Base-by-base conservation (phyloP, 108 stramenopile species). In the Cyclotella baltica region DNA sequence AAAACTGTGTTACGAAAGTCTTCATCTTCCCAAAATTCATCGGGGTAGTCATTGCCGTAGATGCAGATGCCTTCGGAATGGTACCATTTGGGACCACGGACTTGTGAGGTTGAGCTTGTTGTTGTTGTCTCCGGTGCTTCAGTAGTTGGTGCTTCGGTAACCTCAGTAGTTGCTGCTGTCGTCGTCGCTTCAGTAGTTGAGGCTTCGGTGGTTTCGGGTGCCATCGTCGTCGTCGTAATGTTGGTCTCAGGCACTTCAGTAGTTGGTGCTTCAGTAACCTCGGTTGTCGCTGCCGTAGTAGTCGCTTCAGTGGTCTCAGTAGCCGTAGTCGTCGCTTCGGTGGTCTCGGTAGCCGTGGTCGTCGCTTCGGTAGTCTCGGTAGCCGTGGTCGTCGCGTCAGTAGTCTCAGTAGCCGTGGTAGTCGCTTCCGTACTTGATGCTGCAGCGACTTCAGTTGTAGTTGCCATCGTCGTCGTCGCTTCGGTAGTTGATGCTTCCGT, bases 1-100 rank as follows among this genome's bases (percentile, higher is more conserved):
- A 62, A 20, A 19, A 62, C 61, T 3, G 35, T 62, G 36, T 5
- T 62, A 13, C 61, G 61, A 18, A 62, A 37, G 35, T n/a, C 20
- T 19, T 35, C 33, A 20, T 62, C 10, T 13, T 34, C 35, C 61
- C 61, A 62, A 11, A 34, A 62, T 37, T 62, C 61, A 9, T 16
- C 33, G 4, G 61, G 34, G 36, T 62, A 62, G 61, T 62, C 61
- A 20, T 62, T 27, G 18, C 61, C 61, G 20, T 62, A 62, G 34
- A 62, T 33, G 20, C 61, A 62, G 20, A 36, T n/a, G 34, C 6
- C 18, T 10, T 5, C 2, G 16, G 31, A 16, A 33, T 62, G 34
- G 20, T 62, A 62, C 61, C 61, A 62, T 62, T 62, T 62, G 3
- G 3, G 8, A 3, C 19, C 19, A 25, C 23, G 56, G 2, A 27